Evolutionary conservation across 129 eudicot genomes (phyloP), one percentile per base, ranked within the genome.

Genomic region (Logfia minima): DNA sequence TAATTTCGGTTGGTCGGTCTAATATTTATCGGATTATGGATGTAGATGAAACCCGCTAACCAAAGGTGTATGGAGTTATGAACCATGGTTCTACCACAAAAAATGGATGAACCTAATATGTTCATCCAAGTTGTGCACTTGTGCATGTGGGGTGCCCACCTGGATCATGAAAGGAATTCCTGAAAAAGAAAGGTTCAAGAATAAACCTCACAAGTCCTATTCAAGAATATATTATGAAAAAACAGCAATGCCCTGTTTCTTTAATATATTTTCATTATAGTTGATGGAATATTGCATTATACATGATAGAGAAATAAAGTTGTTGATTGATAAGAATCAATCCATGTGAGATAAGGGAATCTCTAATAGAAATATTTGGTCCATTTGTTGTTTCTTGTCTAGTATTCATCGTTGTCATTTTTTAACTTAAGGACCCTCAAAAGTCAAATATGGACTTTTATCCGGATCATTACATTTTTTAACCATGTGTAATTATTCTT

Each of bases 321-420:
- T 62, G 5, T 26, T 74, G 80, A 80, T 80, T 67, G 76, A 81
- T 68, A 28, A 81, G 84, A 75, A 81, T 81, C 76, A 81, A 71
- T 76, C 78, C 82, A 59, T 72, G 78, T 80, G 84, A 85, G 89
- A 76, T 71, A 71, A 81, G 70, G 62, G 82, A 74, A 77, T 78
- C 77, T 74, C 63, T 58, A 58, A 66, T 79, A 45, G 48, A 72
- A 78, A 75, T 74, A 43, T 72, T 69, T 60, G 83, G 82, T 68
- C 85, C 75, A 75, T 74, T 69, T 71, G 76, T 67, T 84, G 68
- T 61, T 75, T 84, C 61, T 60, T 81, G 83, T 79, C 71, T 71
- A 31, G 37, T 72, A 62, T 67, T 17, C 48, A 67, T 78, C 64
- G 61, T 81, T 72, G 13, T 39, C 77, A 34, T 16, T 9, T 56